A percentile compares a stretch with the other conserved stretches of the same genome.
Conservation (phyloP, 2,329 filamentous ascomycete genomes). For the Blumeriella jaapii region DNA sequence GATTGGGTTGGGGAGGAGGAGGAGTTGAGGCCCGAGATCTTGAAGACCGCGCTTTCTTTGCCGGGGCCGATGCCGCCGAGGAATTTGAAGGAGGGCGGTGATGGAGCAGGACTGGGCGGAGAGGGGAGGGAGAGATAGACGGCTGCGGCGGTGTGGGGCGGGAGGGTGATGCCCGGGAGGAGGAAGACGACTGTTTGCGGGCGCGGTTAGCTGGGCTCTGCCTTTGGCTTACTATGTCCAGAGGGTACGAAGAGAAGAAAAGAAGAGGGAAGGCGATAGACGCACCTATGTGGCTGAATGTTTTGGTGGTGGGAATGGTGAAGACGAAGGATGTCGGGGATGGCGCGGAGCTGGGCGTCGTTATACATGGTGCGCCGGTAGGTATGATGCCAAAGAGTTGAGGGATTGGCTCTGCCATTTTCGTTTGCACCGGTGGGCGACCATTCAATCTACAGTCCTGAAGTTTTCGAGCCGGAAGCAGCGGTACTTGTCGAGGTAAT, state of each 20-base stretch:
- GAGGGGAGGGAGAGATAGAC: constrained; percentile 69
- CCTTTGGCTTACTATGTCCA: background rate
- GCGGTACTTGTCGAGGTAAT: too few relatives aligned
- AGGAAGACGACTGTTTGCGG: constrained; percentile 55
- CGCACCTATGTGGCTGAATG: constrained; percentile 64
- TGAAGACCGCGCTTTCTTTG: constrained; percentile 89
- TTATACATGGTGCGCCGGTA: constrained; percentile 46
- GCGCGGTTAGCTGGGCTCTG: background rate
- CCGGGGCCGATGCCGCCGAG: constrained; percentile 82
- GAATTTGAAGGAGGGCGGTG: constrained; percentile 51
- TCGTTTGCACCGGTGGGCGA: background rate
- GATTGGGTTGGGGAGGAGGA: constrained; percentile 27
- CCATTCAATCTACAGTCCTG: too few relatives aligned
- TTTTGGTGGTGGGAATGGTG: constrained; percentile 33
- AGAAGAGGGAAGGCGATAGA: background rate
- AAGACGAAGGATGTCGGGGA: constrained; percentile 46
- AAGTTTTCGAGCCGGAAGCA: too few relatives aligned
- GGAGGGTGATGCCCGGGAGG: constrained; percentile 61
- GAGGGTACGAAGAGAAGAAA: background rate
- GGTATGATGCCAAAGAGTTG: constrained; percentile 30
- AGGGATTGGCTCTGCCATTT: constrained; percentile 15
- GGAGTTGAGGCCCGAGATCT: constrained; percentile 38
- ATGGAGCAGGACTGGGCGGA: constrained; percentile 19
- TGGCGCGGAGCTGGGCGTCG: constrained; percentile 40
- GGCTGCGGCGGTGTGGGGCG: constrained; percentile 66